A percentile compares a stretch with the other conserved stretches of the same genome.
These are phyloP conservation scores for Protomyces inouyei DNA, from an alignment of 1,139 yeast species.

Conservation along the genomic window DNA sequence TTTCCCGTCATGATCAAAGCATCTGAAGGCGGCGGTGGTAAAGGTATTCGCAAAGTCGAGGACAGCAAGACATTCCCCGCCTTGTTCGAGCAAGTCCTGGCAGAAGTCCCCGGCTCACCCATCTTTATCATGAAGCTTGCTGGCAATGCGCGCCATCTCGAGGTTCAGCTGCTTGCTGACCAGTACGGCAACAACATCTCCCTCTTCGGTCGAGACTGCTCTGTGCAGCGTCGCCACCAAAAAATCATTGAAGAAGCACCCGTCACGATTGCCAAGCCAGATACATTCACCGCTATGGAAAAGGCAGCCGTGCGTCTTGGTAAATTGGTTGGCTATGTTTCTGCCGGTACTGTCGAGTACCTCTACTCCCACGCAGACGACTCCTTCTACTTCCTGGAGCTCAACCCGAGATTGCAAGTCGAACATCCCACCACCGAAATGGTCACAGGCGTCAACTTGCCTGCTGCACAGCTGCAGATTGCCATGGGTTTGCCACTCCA, in stretches of 20 bases:
- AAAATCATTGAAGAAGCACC: slow-evolving; percentile 96
- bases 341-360: slow-evolving; percentile 98
- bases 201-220: slow-evolving; percentile 91
- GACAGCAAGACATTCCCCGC: slow-evolving; percentile 64
- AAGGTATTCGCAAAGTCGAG: slow-evolving; percentile 92
- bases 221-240: slow-evolving; percentile 96
- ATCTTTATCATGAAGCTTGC: slow-evolving; percentile 92
- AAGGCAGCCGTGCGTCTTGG: slow-evolving; percentile 96
- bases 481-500: slow-evolving; percentile 99
- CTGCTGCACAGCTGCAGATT: slow-evolving; percentile 96
- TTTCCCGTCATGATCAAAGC: slow-evolving; percentile 97
- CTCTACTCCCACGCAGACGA: slow-evolving; percentile 89
- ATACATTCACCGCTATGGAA: slow-evolving; percentile 87
- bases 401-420: slow-evolving; percentile 96
- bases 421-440: slow-evolving; percentile 99
- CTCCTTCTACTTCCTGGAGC: slow-evolving; percentile 89
- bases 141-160: slow-evolving; percentile 92
- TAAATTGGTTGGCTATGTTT: slow-evolving; percentile 90
- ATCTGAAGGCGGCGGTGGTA: slow-evolving; percentile 99
- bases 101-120: slow-evolving; percentile 95
- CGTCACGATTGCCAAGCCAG: slow-evolving; percentile 82
- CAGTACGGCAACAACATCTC: slow-evolving; percentile 94
- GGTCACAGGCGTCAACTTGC: slow-evolving; percentile 97
- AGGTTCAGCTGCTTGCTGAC: slow-evolving; percentile 90
- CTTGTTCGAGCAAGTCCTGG: slow-evolving; percentile 80